Conservation (phyloP, 2,329 filamentous ascomycete genomes). For the Dendrostoma leiphaemia region DNA sequence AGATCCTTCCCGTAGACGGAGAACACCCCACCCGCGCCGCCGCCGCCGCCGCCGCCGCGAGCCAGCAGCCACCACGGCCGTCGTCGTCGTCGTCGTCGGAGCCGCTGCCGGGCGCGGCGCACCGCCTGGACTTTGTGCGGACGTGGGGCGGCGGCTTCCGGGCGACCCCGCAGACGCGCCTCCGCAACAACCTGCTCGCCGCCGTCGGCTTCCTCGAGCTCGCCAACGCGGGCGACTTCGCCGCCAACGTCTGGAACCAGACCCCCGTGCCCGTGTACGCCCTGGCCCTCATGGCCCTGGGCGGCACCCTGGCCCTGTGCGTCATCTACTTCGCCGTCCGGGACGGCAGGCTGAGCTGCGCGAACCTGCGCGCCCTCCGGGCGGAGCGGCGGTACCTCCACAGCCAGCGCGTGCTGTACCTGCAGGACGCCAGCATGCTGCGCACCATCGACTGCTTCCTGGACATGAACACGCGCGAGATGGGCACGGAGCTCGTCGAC, state of each 20-base stretch:
- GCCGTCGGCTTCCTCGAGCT: conserved; percentile 51
- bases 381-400: conserved; percentile 36
- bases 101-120: conserved; percentile 15
- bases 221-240: conserved; percentile 55
- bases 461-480: conserved; percentile 45
- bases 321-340: conserved; percentile 44
- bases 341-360: conserved; percentile 41
- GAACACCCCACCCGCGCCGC: background rate
- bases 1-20: conserved; percentile 8
- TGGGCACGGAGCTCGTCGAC: conserved; percentile 49
- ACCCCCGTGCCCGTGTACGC: conserved; percentile 48
- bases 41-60: background rate
- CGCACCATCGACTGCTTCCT: conserved; percentile 34
- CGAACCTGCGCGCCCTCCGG: conserved; percentile 44
- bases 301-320: conserved; percentile 43
- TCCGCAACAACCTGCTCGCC: conserved; percentile 22
- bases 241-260: conserved; percentile 56
- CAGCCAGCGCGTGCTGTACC: conserved; percentile 17
- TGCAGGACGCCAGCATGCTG: conserved; percentile 20
- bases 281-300: conserved; percentile 50
- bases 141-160: conserved; percentile 3
- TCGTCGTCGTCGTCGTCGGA: conserved; percentile 7
- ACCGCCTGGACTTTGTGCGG: conserved; percentile 12
- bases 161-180: conserved; percentile 15
- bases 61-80: background rate